phyloP scores from a whole-genome alignment of 2,329 filamentous ascomycete genomes.

The Thermomyces lanuginosus region DNA sequence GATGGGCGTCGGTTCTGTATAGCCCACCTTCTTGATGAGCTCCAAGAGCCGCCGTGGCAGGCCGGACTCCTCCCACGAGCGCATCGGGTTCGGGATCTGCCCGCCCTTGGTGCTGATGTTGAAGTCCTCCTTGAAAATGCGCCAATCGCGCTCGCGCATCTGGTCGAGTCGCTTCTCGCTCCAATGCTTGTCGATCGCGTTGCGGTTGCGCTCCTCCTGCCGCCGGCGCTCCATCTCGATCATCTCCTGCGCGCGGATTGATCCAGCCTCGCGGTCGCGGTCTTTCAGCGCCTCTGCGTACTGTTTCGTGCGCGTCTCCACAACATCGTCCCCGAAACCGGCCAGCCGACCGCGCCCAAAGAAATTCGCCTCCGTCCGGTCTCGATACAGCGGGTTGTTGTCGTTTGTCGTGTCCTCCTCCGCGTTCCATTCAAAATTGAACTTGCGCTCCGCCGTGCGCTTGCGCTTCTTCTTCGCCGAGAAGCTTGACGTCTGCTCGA shows the following conservation, averaged over 20 bases:
- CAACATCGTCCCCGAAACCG: slow-evolving; percentile 45
- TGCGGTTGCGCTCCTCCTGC: slow-evolving; percentile 54
- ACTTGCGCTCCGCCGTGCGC: slow-evolving; percentile 86
- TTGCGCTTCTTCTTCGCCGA: slow-evolving; percentile 92
- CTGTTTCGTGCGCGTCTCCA: slow-evolving; percentile 35
- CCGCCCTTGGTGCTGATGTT: slow-evolving; percentile 92
- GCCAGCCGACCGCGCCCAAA: slow-evolving; percentile 52
- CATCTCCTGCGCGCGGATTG: slow-evolving; percentile 58
- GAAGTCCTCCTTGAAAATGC: slow-evolving; percentile 99
- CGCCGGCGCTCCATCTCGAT: slow-evolving; percentile 70
- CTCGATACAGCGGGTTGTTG: slow-evolving; percentile 66
- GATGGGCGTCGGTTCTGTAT: slow-evolving; percentile 79
- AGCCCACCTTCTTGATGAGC: slow-evolving; percentile 71
- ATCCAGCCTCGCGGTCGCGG: slow-evolving; percentile 59
- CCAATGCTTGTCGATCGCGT: slow-evolving; percentile 82
- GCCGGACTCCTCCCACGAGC: slow-evolving; percentile 72
- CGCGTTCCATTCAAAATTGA: slow-evolving; percentile 96
- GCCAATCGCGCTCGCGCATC: slow-evolving; percentile 97
- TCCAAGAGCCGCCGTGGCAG: slow-evolving; percentile 63
- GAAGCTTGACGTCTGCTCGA: slow-evolving; percentile 76
- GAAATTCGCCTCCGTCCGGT: slow-evolving; percentile 50
- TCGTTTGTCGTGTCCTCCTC: slow-evolving; percentile 82
- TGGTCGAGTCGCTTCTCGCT: slow-evolving; percentile 79
- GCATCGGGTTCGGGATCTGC: slow-evolving; percentile 86
- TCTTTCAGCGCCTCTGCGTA: slow-evolving; percentile 56